Conservation (phyloP, 257 asterid genomes). For the Hygrophila difformis region DNA sequence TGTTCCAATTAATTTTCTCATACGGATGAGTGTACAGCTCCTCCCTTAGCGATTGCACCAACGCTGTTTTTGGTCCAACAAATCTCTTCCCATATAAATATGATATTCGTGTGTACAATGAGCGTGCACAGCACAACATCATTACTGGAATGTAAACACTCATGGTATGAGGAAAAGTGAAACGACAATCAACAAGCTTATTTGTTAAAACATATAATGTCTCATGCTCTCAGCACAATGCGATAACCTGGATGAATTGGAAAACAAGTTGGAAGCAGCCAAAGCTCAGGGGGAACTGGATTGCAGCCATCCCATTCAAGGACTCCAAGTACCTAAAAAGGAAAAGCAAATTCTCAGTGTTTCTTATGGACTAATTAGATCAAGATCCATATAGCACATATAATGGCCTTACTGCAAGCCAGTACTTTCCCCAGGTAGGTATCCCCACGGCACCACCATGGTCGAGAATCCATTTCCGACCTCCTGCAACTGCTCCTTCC, state of each 20-base stretch:
- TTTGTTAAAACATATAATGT: background rate
- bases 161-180: background rate
- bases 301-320: conserved; percentile 18
- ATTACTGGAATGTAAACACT: conserved; percentile 13
- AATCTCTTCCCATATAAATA: conserved; percentile 32
- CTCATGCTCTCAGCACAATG: too few species aligned
- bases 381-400: too few species aligned
- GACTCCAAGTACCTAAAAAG: conserved; percentile 16
- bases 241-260: conserved; percentile 17
- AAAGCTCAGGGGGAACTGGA: conserved; percentile 18
- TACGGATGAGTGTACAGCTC: conserved; percentile 27
- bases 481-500: conserved; percentile 29
- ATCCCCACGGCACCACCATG: conserved; percentile 28
- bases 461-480: conserved; percentile 48
- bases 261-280: conserved; percentile 15
- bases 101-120: conserved; percentile 33
- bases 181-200: background rate
- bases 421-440: too few species aligned
- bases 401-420: conserved; percentile 30
- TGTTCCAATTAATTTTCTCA: conserved; percentile 21
- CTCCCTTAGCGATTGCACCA: conserved; percentile 19
- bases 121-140: conserved; percentile 29
- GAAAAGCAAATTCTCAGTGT: too few species aligned
- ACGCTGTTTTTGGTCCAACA: conserved; percentile 27
- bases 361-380: too few species aligned